Evolutionary conservation across 345 rosid species (phyloP).

Genomic region (Sonneratia caseolaris): DNA sequence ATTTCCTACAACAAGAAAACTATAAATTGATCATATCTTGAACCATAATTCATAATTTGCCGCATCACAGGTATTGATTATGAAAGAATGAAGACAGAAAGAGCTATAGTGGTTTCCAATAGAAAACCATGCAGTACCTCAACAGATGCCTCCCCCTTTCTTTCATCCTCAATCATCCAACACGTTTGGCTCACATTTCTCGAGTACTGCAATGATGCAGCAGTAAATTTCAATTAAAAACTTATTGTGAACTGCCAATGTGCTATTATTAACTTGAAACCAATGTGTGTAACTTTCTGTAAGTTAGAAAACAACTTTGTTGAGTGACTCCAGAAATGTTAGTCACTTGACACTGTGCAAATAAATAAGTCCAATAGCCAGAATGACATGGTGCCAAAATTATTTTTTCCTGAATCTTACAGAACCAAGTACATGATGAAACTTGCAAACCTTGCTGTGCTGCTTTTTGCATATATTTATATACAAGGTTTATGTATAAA

Average conservation of each 20-base stretch:
- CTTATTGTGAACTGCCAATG: not conserved
- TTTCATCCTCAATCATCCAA: slow-evolving; percentile 94
- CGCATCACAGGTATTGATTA: not conserved
- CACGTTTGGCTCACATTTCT: slow-evolving; percentile 93
- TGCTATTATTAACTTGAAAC: not conserved
- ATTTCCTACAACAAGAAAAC: slow-evolving; percentile 45
- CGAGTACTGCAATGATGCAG: slow-evolving; percentile 46
- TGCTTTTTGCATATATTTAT: not conserved
- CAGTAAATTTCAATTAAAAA: not conserved
- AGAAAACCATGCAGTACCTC: slow-evolving; percentile 41
- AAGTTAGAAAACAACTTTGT: not conserved
- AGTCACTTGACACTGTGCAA: not conserved
- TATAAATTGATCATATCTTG: not conserved
- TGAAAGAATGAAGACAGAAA: not conserved
- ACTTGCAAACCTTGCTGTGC: not conserved
- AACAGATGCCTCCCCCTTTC: slow-evolving; percentile 92
- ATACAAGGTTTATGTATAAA: not conserved
- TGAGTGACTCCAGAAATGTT: not conserved
- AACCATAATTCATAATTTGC: not conserved
- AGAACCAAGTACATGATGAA: not conserved
- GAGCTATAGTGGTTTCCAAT: not conserved
- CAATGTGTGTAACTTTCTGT: not conserved
- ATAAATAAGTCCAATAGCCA: not conserved
- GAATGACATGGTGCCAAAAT: not conserved
- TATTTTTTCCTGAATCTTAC: not conserved